Conservation (phyloP, 1,284 basidiomycete genomes). For the Cryptococcus sp. region DNA sequence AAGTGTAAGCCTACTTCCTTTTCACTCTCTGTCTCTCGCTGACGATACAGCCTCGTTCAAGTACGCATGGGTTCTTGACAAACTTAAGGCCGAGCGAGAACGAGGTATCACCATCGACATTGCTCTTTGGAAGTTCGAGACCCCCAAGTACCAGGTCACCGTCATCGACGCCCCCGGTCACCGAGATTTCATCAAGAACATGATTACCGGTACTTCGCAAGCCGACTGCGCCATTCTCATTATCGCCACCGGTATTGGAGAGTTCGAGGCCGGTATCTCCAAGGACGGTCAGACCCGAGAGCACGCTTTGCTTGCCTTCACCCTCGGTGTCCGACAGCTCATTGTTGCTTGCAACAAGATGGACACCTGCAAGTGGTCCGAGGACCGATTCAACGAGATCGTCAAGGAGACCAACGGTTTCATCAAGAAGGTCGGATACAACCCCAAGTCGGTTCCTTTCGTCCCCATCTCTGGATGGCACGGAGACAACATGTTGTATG, state of each 20-base stretch:
- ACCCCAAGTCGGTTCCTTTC: constrained; percentile 97
- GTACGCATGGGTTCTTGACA: constrained; percentile 99
- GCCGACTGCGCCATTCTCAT: constrained; percentile 99
- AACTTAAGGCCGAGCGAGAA: constrained; percentile 88
- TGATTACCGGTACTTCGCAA: constrained; percentile 99
- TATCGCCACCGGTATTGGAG: constrained; percentile 98
- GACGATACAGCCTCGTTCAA: constrained; percentile 85
- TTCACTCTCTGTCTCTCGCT: constrained; percentile 4
- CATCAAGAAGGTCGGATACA: constrained; percentile 99
- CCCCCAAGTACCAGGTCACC: constrained; percentile 83
- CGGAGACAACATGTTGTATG: constrained; percentile 58
- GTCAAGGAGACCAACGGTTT: constrained; percentile 98
- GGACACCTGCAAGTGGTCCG: constrained; percentile 69
- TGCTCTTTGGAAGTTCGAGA: constrained; percentile 97
- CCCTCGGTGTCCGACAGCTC: constrained; percentile 99
- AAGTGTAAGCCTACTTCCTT: constrained; percentile 55
- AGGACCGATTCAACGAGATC: constrained; percentile 99
- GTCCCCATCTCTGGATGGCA: constrained; percentile 99
- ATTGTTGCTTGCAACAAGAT: constrained; percentile 98
- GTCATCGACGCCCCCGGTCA: constrained; percentile 85
- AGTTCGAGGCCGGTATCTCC: constrained; percentile 99
- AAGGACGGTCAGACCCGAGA: constrained; percentile 99
- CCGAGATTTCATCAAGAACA: constrained; percentile 99
- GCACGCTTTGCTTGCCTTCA: constrained; percentile 99
- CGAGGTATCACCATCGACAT: constrained; percentile 99